Percentiles rank a stretch among this genome's conserved stretches.
These are phyloP conservation scores for Kurtzmaniella quercitrusa DNA, from an alignment of 1,139 yeast species.

Conservation along the genomic window DNA sequence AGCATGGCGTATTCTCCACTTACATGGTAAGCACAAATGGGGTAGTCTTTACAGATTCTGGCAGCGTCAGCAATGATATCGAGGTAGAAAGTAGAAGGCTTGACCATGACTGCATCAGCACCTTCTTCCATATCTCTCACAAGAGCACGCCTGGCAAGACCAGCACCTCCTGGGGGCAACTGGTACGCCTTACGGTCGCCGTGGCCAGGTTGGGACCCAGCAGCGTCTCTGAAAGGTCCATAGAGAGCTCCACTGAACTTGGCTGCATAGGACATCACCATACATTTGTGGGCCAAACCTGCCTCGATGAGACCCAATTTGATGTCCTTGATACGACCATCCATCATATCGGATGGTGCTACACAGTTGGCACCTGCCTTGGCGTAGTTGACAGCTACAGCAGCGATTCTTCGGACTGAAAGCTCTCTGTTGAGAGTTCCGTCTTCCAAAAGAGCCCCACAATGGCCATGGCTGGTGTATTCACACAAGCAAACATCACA, in stretches of 20 bases:
- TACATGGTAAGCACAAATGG: conserved; percentile 93
- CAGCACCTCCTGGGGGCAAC: conserved; percentile 88
- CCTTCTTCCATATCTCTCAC: conserved; percentile 86
- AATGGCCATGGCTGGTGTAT: conserved; percentile 94
- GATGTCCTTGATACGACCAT: conserved; percentile 88
- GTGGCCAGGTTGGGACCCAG: conserved; percentile 81
- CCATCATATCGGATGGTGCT: conserved; percentile 98
- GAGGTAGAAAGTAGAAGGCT: conserved; percentile 95
- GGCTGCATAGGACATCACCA: conserved; percentile 92
- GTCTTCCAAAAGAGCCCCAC: conserved; percentile 85
- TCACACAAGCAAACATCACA: conserved; percentile 97
- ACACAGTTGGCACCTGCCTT: conserved; percentile 93
- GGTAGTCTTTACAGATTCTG: conserved; percentile 74
- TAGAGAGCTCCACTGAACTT: conserved; percentile 87
- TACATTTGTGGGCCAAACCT: conserved; percentile 81
- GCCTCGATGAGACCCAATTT: conserved; percentile 79
- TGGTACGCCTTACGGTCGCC: conserved; percentile 95
- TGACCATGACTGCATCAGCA: conserved; percentile 90
- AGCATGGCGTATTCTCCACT: conserved; percentile 98
- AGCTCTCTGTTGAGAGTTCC: conserved; percentile 75
- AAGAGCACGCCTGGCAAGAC: conserved; percentile 90
- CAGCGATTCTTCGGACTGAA: conserved; percentile 81
- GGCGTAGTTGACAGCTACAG: conserved; percentile 94
- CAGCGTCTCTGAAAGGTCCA: conserved; percentile 98
- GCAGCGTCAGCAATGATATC: conserved; percentile 89